These are phyloP conservation scores for Penicillium roqueforti DNA, from an alignment of 495 filamentous ascomycete species.

Conservation along the genomic window DNA sequence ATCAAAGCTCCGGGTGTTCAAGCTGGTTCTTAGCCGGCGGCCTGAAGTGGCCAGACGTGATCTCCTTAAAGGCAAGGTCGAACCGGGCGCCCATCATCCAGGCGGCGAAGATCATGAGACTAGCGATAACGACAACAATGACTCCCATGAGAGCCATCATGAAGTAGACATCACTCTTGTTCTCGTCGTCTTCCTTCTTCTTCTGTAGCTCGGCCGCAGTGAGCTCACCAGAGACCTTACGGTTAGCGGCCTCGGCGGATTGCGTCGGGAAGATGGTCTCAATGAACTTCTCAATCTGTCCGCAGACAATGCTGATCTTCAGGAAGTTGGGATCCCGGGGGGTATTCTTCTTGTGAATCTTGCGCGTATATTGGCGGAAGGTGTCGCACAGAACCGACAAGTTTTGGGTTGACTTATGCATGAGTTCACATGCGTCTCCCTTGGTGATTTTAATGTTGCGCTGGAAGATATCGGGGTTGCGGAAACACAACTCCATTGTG, in stretches of 20 bases:
- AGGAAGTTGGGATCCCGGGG: constrained; percentile 91
- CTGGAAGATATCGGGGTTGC: constrained; percentile 83
- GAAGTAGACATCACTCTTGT: constrained; percentile 57
- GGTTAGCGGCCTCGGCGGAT: constrained; percentile 46
- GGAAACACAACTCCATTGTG: constrained; percentile 84
- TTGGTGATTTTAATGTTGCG: constrained; percentile 95
- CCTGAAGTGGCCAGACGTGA: constrained; percentile 47
- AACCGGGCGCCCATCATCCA: constrained; percentile 66
- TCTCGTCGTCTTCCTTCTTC: constrained; percentile 46
- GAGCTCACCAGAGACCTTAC: constrained; percentile 35
- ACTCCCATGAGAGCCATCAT: constrained; percentile 57
- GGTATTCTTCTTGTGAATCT: constrained; percentile 91
- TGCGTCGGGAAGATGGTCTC: constrained; percentile 87
- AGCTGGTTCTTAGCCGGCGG: constrained; percentile 23
- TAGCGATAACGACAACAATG: constrained; percentile 57
- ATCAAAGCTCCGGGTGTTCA: constrained; percentile 24
- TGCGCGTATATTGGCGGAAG: constrained; percentile 70
- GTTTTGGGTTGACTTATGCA: constrained; percentile 90
- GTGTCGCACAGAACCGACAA: constrained; percentile 70
- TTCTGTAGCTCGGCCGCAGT: constrained; percentile 42
- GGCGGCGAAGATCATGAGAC: constrained; percentile 63
- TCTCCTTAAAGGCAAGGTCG: constrained; percentile 55
- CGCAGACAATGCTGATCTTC: constrained; percentile 86
- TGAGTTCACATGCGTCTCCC: constrained; percentile 84
- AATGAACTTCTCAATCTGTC: constrained; percentile 97